Conservation (phyloP, 1,139 yeast species). For the Saccharomycopsis crataegensis region DNA sequence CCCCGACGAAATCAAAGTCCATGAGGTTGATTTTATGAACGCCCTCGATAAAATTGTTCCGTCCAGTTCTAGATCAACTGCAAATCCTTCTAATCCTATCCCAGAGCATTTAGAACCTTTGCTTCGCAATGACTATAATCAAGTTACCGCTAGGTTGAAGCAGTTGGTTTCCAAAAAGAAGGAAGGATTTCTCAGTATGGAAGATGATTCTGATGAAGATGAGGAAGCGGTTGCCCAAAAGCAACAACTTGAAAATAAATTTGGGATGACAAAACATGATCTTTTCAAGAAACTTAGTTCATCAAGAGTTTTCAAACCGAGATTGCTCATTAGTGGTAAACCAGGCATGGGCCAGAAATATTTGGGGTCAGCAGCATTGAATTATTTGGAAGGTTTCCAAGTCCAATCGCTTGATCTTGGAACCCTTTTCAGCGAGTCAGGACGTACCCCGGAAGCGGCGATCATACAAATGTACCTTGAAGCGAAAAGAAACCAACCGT, state of each 20-base stretch:
- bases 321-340: constrained; percentile 64
- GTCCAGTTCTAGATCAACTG: constrained; percentile 80
- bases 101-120: constrained; percentile 69
- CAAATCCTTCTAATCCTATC: constrained; percentile 68
- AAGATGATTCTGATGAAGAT: constrained; percentile 26
- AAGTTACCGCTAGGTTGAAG: constrained; percentile 44
- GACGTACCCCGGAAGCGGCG: constrained; percentile 77
- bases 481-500: constrained; percentile 85
- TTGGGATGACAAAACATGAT: constrained; percentile 49
- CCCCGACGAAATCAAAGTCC: constrained; percentile 63
- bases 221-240: constrained; percentile 33
- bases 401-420: constrained; percentile 83
- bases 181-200: constrained; percentile 25
- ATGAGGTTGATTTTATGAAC: constrained; percentile 80
- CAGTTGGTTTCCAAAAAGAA: constrained; percentile 49
- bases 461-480: constrained; percentile 82
- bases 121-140: constrained; percentile 41
- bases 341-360: constrained; percentile 89
- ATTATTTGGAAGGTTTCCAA: constrained; percentile 83
- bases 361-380: constrained; percentile 73
- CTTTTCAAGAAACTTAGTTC: constrained; percentile 49
- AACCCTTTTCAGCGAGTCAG: constrained; percentile 68
- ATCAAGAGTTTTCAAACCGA: constrained; percentile 76
- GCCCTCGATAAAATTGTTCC: constrained; percentile 88
- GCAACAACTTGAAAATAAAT: not conserved